A percentile compares a stretch with the other conserved stretches of the same genome.
phyloP scores from a whole-genome alignment of 768 basidiomycete genomes.

The Kwoniella heveanensis region DNA sequence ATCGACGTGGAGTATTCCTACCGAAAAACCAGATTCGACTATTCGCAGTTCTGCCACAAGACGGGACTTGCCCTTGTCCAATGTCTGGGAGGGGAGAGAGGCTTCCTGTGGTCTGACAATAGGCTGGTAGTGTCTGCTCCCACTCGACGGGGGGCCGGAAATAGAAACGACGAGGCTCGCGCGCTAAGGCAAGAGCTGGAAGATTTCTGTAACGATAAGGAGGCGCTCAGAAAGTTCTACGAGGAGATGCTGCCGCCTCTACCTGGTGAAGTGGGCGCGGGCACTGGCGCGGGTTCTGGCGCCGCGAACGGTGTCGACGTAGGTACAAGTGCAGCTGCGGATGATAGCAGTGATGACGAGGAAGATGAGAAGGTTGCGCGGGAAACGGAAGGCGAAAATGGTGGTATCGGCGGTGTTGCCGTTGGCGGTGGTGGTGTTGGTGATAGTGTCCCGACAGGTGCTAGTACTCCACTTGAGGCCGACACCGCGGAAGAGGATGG shows the following conservation, averaged over 20 bases:
- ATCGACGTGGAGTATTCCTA: constrained; percentile 89
- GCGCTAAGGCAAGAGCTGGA: constrained; percentile 65
- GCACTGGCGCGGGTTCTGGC: too few relatives aligned
- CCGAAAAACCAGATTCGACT: constrained; percentile 67
- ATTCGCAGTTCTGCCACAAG: constrained; percentile 90
- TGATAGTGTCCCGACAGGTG: too few relatives aligned
- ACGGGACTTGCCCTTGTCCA: constrained; percentile 89
- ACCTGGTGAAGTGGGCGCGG: constrained; percentile 36
- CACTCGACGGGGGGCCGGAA: constrained; percentile 60
- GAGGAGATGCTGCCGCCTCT: constrained; percentile 68
- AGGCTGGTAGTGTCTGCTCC: constrained; percentile 60
- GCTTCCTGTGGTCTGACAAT: constrained; percentile 88
- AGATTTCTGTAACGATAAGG: constrained; percentile 67
- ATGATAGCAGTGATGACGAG: constrained; percentile 2
- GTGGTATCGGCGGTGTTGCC: background rate
- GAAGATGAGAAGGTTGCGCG: background rate
- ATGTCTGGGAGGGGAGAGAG: constrained; percentile 73
- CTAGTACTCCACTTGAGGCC: background rate
- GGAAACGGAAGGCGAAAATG: background rate
- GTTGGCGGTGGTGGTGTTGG: too few relatives aligned
- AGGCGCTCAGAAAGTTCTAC: constrained; percentile 67
- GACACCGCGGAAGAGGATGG: background rate
- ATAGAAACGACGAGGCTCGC: constrained; percentile 66
- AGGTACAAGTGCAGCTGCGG: too few relatives aligned
- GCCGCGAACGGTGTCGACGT: constrained; percentile 6